Conservation (phyloP, 2,329 filamentous ascomycete genomes). For the Chalaropsis thielavioides region DNA sequence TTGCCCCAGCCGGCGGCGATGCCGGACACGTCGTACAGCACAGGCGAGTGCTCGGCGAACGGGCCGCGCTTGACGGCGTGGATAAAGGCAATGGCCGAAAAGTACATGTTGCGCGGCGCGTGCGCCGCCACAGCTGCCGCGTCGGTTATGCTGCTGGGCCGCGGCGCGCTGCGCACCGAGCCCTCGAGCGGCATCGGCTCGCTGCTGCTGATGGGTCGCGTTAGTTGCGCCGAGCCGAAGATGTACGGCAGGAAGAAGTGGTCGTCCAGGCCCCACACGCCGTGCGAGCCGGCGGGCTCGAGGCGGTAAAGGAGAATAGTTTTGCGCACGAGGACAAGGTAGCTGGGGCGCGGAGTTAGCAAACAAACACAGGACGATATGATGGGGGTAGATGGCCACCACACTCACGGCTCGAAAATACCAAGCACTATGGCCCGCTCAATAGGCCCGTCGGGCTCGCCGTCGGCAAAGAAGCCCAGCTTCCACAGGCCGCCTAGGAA, state of each 20-base stretch:
- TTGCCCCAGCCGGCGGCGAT: slow-evolving; percentile 93
- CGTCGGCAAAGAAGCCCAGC: slow-evolving; percentile 59
- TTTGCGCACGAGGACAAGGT: slow-evolving; percentile 63
- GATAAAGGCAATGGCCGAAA: slow-evolving; percentile 90
- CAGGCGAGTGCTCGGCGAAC: slow-evolving; percentile 94
- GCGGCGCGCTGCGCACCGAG: slow-evolving; percentile 56
- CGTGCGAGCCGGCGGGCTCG: slow-evolving; percentile 89
- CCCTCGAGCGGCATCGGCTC: slow-evolving; percentile 63
- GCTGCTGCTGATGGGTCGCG: slow-evolving; percentile 48
- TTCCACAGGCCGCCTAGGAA: slow-evolving; percentile 90
- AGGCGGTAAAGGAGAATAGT: slow-evolving; percentile 84
- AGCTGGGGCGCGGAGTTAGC: slow-evolving; percentile 34
- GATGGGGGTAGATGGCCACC: not conserved
- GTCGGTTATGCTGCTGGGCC: slow-evolving; percentile 55
- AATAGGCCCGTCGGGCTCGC: slow-evolving; percentile 35
- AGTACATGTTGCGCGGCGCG: slow-evolving; percentile 68
- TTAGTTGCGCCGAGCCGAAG: slow-evolving; percentile 82
- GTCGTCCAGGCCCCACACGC: slow-evolving; percentile 97
- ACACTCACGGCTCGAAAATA: slow-evolving; percentile 69
- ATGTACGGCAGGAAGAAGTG: slow-evolving; percentile 91
- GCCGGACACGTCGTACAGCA: slow-evolving; percentile 86
- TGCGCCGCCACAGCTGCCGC: slow-evolving; percentile 48
- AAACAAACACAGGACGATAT: not conserved
- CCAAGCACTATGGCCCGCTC: slow-evolving; percentile 72
- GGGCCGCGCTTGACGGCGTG: slow-evolving; percentile 92